phyloP scores from a whole-genome alignment of 2,329 filamentous ascomycete genomes.

The Fusarium chlamydosporum region DNA sequence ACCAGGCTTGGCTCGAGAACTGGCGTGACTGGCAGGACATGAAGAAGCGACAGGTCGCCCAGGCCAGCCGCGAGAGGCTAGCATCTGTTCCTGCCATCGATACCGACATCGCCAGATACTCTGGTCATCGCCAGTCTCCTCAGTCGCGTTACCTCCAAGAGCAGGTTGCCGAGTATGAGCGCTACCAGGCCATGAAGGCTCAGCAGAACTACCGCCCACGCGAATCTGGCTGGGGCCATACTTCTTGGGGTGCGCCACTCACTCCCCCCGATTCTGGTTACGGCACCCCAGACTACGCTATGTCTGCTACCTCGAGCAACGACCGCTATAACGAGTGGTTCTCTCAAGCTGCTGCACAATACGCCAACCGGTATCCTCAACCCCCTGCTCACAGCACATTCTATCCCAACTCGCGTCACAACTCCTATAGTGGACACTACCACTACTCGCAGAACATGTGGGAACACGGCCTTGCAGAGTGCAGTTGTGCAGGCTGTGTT shows the following conservation, averaged over 20 bases:
- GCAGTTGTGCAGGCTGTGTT: conserved; percentile 64
- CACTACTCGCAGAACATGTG: conserved; percentile 64
- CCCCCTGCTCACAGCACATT: conserved; percentile 58
- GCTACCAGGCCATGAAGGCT: conserved; percentile 62
- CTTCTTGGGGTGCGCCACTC: conserved; percentile 65
- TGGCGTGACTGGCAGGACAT: conserved; percentile 70
- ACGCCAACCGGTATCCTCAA: conserved; percentile 62
- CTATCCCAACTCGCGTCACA: conserved; percentile 58
- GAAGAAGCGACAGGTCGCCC: conserved; percentile 67
- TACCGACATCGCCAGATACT: conserved; percentile 58
- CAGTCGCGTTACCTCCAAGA: conserved; percentile 66
- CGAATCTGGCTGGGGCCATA: conserved; percentile 62
- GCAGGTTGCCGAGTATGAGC: conserved; percentile 69
- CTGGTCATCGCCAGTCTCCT: conserved; percentile 56
- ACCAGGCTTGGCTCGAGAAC: conserved; percentile 73
- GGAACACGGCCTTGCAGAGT: conserved; percentile 66
- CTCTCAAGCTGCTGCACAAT: conserved; percentile 60
- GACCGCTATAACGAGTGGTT: conserved; percentile 72
- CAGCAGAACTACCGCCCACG: conserved; percentile 60
- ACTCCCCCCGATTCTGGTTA: conserved; percentile 74
- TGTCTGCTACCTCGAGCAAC: conserved; percentile 69
- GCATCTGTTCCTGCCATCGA: conserved; percentile 65
- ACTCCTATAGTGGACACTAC: conserved; percentile 60
- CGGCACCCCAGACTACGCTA: conserved; percentile 70
- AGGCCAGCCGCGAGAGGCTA: conserved; percentile 65